A percentile compares a stretch with the other conserved stretches of the same genome.
phyloP scores from a whole-genome alignment of 805 yeast species.

The Yarrowia sp. region DNA sequence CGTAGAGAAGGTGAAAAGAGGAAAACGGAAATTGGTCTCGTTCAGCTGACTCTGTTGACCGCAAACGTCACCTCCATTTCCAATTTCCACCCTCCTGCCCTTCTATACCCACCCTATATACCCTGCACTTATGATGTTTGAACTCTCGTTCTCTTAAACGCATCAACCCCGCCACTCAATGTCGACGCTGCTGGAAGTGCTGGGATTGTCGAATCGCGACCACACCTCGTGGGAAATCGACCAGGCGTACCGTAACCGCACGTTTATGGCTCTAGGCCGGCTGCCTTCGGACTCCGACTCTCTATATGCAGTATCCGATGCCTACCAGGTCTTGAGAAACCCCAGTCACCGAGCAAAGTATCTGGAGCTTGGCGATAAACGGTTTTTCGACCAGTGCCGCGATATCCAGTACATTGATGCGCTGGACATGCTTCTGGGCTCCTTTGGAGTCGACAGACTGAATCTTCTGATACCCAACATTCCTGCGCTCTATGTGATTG shows the following conservation, averaged over 20 bases:
- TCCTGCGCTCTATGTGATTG: not conserved
- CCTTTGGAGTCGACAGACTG: constrained; percentile 16
- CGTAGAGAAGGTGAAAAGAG: too few relatives aligned
- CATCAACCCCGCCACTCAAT: constrained; percentile 17
- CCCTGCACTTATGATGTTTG: not conserved
- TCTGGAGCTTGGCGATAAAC: constrained; percentile 23
- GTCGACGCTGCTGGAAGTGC: constrained; percentile 15
- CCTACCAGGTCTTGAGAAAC: constrained; percentile 29
- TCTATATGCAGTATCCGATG: constrained; percentile 14
- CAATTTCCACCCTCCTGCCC: too few relatives aligned
- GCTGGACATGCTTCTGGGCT: constrained; percentile 13
- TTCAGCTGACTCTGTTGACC: too few relatives aligned
- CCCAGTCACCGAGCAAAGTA: constrained; percentile 27
- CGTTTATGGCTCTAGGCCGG: not conserved
- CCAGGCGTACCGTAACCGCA: constrained; percentile 27
- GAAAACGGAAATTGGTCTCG: too few relatives aligned
- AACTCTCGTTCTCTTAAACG: not conserved
- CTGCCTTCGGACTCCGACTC: constrained; percentile 12
- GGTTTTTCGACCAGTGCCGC: constrained; percentile 29
- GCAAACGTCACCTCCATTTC: too few relatives aligned
- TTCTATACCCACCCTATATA: not conserved
- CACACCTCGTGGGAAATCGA: constrained; percentile 3
- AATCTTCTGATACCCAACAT: not conserved
- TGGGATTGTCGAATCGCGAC: not conserved
- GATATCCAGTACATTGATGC: constrained; percentile 15